Evolutionary conservation across 805 yeast species (phyloP).

Genomic region (Yarrowia osloensis): DNA sequence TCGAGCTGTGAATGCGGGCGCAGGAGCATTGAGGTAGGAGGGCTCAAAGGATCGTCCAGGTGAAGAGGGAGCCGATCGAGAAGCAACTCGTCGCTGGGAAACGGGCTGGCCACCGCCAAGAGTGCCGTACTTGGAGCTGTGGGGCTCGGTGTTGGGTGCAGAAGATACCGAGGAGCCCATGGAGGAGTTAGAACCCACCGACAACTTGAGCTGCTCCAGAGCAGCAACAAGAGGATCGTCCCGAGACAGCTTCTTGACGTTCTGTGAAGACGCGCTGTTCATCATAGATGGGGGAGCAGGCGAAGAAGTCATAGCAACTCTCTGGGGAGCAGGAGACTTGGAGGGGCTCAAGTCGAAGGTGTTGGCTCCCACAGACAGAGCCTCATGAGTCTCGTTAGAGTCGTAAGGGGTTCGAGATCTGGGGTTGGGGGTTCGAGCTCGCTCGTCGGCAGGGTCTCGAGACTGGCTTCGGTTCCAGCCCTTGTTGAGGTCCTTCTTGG

Average conservation of each 20-base stretch:
- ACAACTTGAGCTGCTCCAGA: conserved; percentile 47
- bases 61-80: conserved; percentile 39
- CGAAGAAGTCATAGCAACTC: background rate
- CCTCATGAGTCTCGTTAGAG: conserved; percentile 14
- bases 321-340: conserved; percentile 29
- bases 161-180: background rate
- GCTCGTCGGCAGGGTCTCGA: conserved; percentile 19
- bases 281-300: background rate
- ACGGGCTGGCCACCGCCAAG: conserved; percentile 28
- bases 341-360: conserved; percentile 38
- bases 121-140: conserved; percentile 25
- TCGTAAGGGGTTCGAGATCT: conserved; percentile 13
- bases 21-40: conserved; percentile 38
- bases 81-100: conserved; percentile 35
- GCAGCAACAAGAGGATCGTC: conserved; percentile 60
- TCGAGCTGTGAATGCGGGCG: conserved; percentile 43
- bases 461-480: conserved; percentile 36
- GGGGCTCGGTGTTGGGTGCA: conserved; percentile 16
- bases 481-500: conserved; percentile 41
- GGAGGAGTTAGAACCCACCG: conserved; percentile 32
- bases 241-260: conserved; percentile 35
- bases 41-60: conserved; percentile 33
- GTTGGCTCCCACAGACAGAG: conserved; percentile 38
- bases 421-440: conserved; percentile 14
- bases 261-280: conserved; percentile 10